Evolutionary conservation across 2,329 filamentous ascomycete genomes (phyloP).

Genomic region (Ophiocordyceps australis): DNA sequence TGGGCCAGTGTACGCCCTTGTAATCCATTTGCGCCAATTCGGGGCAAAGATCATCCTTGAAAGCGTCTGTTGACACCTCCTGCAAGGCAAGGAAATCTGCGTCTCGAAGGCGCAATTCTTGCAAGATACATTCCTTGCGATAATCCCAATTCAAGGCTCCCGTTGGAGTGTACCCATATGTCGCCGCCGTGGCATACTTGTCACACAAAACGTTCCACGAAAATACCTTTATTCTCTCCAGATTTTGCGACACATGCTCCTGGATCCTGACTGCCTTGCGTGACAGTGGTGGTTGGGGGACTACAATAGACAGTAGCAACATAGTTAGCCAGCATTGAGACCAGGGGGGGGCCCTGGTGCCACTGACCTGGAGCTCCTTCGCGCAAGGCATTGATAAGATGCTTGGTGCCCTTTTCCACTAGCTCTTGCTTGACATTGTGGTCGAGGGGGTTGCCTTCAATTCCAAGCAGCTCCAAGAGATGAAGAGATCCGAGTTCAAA

Average conservation of each 20-base stretch:
- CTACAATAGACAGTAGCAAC: constrained; percentile 20
- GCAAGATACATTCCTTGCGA: constrained; percentile 63
- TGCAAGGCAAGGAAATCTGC: constrained; percentile 88
- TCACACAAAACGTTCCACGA: constrained; percentile 96
- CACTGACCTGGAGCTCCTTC: constrained; percentile 69
- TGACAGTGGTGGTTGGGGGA: constrained; percentile 57
- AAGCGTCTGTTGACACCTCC: constrained; percentile 82
- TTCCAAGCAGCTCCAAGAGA: constrained; percentile 72
- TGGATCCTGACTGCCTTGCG: constrained; percentile 67
- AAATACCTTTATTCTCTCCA: constrained; percentile 66
- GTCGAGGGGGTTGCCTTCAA: constrained; percentile 80
- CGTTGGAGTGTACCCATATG: constrained; percentile 82
- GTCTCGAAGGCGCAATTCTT: constrained; percentile 61
- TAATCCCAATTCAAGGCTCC: constrained; percentile 75
- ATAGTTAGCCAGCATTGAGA: not conserved
- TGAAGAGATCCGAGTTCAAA: constrained; percentile 79
- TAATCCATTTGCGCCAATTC: constrained; percentile 75
- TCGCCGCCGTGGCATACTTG: constrained; percentile 67
- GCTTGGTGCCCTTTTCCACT: constrained; percentile 73
- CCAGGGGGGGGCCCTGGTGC: not conserved
- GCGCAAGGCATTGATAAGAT: constrained; percentile 64
- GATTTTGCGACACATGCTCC: constrained; percentile 36
- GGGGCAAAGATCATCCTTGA: constrained; percentile 81
- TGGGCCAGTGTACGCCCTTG: constrained; percentile 86
- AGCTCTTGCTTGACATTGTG: constrained; percentile 63